phyloP scores from a whole-genome alignment of 2,329 filamentous ascomycete genomes.

The Celoporthe dispersa region DNA sequence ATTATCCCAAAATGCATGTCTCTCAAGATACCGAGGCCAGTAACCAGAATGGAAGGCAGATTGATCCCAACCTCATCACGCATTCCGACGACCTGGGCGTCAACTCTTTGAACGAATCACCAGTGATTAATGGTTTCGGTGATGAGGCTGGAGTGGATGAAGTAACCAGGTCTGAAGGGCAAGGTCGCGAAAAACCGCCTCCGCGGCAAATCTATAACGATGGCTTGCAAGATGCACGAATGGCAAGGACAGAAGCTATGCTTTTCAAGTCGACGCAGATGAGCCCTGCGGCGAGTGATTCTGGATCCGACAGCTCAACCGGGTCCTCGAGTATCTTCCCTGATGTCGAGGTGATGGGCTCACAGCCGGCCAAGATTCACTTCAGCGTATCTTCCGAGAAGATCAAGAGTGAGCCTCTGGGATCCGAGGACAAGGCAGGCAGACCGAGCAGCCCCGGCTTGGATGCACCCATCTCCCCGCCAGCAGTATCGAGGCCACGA shows the following conservation, averaged over 20 bases:
- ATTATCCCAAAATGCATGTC: conserved; percentile 39
- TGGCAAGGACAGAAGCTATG: not conserved
- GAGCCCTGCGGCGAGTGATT: not conserved
- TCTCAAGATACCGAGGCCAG: conserved; percentile 47
- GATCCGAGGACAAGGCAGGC: conserved; percentile 6
- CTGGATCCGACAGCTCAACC: conserved; percentile 19
- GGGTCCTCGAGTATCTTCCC: conserved; percentile 23
- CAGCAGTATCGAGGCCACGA: conserved; percentile 9
- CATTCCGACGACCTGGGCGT: conserved; percentile 39
- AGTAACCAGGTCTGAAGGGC: not conserved
- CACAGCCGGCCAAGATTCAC: conserved; percentile 20
- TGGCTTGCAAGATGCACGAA: conserved; percentile 8
- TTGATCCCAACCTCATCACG: conserved; percentile 46
- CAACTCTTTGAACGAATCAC: conserved; percentile 14
- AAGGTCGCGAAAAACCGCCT: conserved; percentile 4
- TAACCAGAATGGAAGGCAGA: conserved; percentile 54
- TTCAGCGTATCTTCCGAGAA: not conserved
- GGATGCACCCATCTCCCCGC: conserved; percentile 26
- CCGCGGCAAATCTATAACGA: conserved; percentile 11
- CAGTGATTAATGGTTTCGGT: conserved; percentile 17
- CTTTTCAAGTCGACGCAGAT: not conserved
- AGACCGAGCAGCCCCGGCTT: conserved; percentile 16
- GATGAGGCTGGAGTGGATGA: conserved; percentile 12
- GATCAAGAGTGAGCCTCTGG: conserved; percentile 18
- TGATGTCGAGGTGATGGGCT: conserved; percentile 24